Evolutionary conservation across 2,329 filamentous ascomycete genomes (phyloP).

Genomic region (Mycosphaerella sp.): DNA sequence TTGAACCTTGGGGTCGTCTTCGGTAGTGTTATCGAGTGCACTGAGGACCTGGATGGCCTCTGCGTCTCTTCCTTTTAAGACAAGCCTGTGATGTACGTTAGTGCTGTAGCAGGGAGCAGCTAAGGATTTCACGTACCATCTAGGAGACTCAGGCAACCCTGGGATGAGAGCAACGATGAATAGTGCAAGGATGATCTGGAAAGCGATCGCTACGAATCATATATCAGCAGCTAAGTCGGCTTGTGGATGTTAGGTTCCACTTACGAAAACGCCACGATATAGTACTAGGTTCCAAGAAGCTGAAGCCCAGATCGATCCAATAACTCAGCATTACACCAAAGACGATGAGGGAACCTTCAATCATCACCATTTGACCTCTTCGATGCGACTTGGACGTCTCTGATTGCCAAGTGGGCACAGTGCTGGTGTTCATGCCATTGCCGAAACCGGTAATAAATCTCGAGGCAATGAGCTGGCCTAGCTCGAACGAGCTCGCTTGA

Average conservation of each 20-base stretch:
- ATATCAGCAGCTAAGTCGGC: background rate
- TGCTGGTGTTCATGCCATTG: slow-evolving; percentile 34
- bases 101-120: background rate
- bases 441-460: slow-evolving; percentile 48
- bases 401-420: slow-evolving; percentile 45
- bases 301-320: slow-evolving; percentile 46
- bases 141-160: slow-evolving; percentile 51
- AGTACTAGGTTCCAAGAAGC: slow-evolving; percentile 36
- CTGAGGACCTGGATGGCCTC: slow-evolving; percentile 32
- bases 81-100: slow-evolving; percentile 24
- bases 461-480: slow-evolving; percentile 43
- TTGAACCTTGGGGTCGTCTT: slow-evolving; percentile 29
- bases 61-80: slow-evolving; percentile 32
- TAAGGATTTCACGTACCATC: slow-evolving; percentile 38
- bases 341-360: slow-evolving; percentile 75
- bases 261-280: slow-evolving; percentile 49
- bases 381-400: slow-evolving; percentile 79
- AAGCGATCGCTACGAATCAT: slow-evolving; percentile 37
- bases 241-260: background rate
- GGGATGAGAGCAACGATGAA: slow-evolving; percentile 47
- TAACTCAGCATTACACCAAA: slow-evolving; percentile 48
- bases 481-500: slow-evolving; percentile 48
- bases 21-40: slow-evolving; percentile 35
- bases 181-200: slow-evolving; percentile 53
- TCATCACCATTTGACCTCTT: slow-evolving; percentile 85